Percentiles rank a stretch among this genome's conserved stretches.
These are phyloP conservation scores for Amoebophrya sp. DNA, from an alignment of 169 alveolate species.

Conservation along the genomic window DNA sequence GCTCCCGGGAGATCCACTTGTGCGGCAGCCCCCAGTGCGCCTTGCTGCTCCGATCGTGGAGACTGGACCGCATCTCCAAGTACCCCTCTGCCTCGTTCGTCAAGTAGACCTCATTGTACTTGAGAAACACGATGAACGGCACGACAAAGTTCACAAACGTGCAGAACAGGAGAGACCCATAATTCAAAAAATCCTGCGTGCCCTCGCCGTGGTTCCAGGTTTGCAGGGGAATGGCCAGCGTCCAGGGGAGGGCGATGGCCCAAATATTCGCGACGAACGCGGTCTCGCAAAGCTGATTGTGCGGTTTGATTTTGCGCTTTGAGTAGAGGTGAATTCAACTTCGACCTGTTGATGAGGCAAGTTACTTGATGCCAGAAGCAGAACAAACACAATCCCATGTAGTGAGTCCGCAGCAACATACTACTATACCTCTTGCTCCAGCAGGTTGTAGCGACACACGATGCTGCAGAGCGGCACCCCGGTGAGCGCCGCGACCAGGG, in stretches of 20 bases:
- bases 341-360: not conserved
- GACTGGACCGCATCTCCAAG: too few species aligned
- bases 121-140: not conserved
- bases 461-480: not conserved
- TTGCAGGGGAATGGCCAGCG: not conserved
- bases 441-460: not conserved
- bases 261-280: not conserved
- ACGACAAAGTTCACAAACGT: not conserved
- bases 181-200: not conserved
- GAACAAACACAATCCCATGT: not conserved
- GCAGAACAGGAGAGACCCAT: not conserved
- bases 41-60: not conserved
- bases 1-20: not conserved
- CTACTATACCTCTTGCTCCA: not conserved
- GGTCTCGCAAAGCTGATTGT: not conserved
- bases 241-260: not conserved
- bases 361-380: not conserved
- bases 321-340: not conserved
- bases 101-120: not conserved
- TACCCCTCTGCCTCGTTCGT: not conserved
- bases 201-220: not conserved
- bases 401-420: too few species aligned
- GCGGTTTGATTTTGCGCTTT: too few species aligned
- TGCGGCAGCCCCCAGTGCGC: not conserved
- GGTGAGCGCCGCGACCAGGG: not conserved